Conservation (phyloP, 768 basidiomycete genomes). For the Rhodotorula sphaerocarpa region DNA sequence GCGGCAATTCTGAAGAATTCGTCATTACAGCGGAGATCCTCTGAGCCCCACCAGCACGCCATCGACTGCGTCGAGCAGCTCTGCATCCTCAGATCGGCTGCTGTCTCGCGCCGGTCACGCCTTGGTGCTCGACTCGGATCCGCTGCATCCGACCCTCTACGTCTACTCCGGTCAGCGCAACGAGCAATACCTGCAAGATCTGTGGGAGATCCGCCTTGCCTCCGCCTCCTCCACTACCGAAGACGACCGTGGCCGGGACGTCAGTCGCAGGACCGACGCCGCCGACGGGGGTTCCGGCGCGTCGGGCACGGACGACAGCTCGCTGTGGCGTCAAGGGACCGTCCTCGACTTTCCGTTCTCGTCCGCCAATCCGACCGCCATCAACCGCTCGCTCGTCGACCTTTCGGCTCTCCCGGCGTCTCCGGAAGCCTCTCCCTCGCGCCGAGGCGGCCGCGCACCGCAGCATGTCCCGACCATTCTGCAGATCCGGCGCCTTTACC, state of each 20-base stretch:
- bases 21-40: slow-evolving; percentile 24
- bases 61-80: neutral
- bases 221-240: neutral
- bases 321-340: slow-evolving; percentile 24
- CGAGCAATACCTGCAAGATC: slow-evolving; percentile 32
- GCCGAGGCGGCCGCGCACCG: neutral
- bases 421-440: slow-evolving; percentile 17
- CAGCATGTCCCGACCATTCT: slow-evolving; percentile 7
- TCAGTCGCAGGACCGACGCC: neutral
- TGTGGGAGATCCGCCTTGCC: slow-evolving; percentile 30
- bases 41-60: neutral
- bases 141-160: slow-evolving; percentile 18
- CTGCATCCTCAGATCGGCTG: slow-evolving; percentile 13
- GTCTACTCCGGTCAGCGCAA: slow-evolving; percentile 34
- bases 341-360: slow-evolving; percentile 18
- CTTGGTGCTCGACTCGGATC: slow-evolving; percentile 25
- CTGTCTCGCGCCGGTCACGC: slow-evolving; percentile 36
- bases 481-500: slow-evolving; percentile 6
- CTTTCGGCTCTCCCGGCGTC: neutral
- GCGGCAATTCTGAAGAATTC: neutral
- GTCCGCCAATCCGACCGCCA: neutral
- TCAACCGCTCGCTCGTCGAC: no score
- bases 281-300: no score
- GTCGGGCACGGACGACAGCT: neutral
- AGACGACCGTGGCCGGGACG: neutral